Evolutionary conservation across 2,329 filamentous ascomycete genomes (phyloP), one percentile per base, ranked within the genome.

Genomic region (Zymoseptoria pseudotritici): DNA sequence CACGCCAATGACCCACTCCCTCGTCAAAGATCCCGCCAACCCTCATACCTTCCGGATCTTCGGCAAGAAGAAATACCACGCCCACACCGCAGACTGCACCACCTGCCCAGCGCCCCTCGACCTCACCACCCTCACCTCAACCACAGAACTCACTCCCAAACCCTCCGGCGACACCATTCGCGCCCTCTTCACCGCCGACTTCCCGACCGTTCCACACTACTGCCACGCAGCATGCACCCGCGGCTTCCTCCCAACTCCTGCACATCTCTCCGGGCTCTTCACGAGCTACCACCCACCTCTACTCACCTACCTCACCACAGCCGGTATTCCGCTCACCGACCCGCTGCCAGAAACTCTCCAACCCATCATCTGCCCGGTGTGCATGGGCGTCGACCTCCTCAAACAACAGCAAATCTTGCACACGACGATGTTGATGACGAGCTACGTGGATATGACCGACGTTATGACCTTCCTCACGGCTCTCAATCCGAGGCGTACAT

Each of bases 351-450:
- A 31, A 10, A 58, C 22, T 42, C 54, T 65, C 42, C 61, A 63
- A 51, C 63, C 55, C 11, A 36, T 66, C 4, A 54, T 70, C 42
- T 71, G 69, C 56, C 69, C 69, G 1, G 61, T 65, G 57, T 71
- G 69, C 59, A 63, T 71, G 5, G 69, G 69, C 19, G 46, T 63
- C 10, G 55, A 62, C 6, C 56, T 67, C 19, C 51, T 65, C 49
- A 59, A 62, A 24, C 60, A 67, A 20, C 66, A 70, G 51, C 64
- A 70, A 53, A 50, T 50, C n/a, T 60, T 69, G 3, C 67, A 67
- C 50, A 42, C 58, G 26, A 50, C 50, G 4, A 50, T 66, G 42
- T 54, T 67, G 55, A 29, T 36, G 2, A 59, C 49, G 4, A 24
- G 21, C 10, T 9, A 53, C 13, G 42, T 61, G 0, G 57, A 64